Evolutionary conservation across 2,329 filamentous ascomycete species (phyloP), one percentile per base, ranked within the genome.

Genomic region (Aspergillus ibericus): DNA sequence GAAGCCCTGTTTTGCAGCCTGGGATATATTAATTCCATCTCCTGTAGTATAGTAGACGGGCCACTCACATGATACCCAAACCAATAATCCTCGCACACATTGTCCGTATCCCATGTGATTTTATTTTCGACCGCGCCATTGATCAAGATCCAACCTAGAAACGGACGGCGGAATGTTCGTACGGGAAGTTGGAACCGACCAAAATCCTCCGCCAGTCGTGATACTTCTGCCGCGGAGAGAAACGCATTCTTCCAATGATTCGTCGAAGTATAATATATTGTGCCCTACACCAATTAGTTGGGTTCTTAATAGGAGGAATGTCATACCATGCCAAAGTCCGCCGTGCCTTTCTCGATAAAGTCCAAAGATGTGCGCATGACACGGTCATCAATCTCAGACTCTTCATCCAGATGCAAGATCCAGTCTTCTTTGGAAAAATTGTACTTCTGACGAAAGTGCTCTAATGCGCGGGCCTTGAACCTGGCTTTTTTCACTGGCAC

Each of bases 371-470:
- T 55, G 13, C 48, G 29, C 20, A 63, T 42, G 2, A 55, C 52
- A 20, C 27, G 50, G 8, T 60, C 58, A 50, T 63, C 58, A 18
- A 63, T 58, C 29, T 63, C 55, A 5, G 58, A 58, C 38, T 63
- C 60, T 36, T 63, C 58, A 16, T 62, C 60, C 5, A 63, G 53
- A 35, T 63, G 60, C n/a, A 63, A 20, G 1, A 60, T 42, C 58
- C 58, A 63, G 49, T 63, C 60, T 20, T 56, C 48, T 13, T 59
- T 56, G 3, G 44, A 46, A 3, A 60, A 51, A 6, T 54, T 46
- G 18, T 55, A 54, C 10, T 58, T 57, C 2, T 54, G 40, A n/a
- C 58, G 54, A 22, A 58, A 62, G 22, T 49, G 40, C 42, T 62
- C 60, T 25, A 60, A 32, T 3, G 55, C 58, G 6, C 60, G 51